Base-by-base conservation (phyloP, 2,329 filamentous ascomycete genomes). In the Fusarium foetens region DNA sequence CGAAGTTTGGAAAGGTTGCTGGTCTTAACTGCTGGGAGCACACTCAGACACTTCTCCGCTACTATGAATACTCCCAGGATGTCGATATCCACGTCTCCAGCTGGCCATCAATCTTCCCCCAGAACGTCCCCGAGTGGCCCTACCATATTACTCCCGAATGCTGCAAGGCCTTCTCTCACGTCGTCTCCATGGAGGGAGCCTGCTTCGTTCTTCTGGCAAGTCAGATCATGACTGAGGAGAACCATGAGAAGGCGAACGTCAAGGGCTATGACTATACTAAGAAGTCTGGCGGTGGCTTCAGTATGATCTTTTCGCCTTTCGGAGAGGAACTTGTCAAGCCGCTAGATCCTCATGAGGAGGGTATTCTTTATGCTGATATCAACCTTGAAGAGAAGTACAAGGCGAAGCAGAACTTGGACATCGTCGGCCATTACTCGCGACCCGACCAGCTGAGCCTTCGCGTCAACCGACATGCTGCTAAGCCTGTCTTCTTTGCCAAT, bases 161-260 rank as follows among this genome's bases (percentile, higher is more conserved):
- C 43, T 72, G 72, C 35, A 75, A 77, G 35, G 45, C 57, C 19
- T 80, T 88, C 8, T 85, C 87, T 0, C 85, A 86, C 55, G 82
- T 84, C 0, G 88, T 89, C 68, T 87, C 88, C 0, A 84, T 90
- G 25, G 89, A 91, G 70, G 84, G 85, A 1, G 81, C 83, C 9
- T 80, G 85, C 1, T 90, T 86, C 58, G 88, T 90, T 6, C 77
- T 86, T n/a, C 83, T 84, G 6, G 86, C 85, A 76, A 85, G 84
- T 23, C 84, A 75, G n/a, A 81, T 89, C 1, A 78, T 87, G 53
- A 82, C 80, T 0, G 70, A 84, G 10, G 73, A 80, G 21, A 87
- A 83, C 8, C 65, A 73, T 38, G 55, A 68, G n/a, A 72, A 55
- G 43, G 71, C 68, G 10, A 68, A 49, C 75, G 74, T 78, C 3